A percentile compares a stretch with the other conserved stretches of the same genome.
These are phyloP conservation scores for Saccharomyces hybrid DNA, from an alignment of 1,139 yeast species.

Conservation along the genomic window DNA sequence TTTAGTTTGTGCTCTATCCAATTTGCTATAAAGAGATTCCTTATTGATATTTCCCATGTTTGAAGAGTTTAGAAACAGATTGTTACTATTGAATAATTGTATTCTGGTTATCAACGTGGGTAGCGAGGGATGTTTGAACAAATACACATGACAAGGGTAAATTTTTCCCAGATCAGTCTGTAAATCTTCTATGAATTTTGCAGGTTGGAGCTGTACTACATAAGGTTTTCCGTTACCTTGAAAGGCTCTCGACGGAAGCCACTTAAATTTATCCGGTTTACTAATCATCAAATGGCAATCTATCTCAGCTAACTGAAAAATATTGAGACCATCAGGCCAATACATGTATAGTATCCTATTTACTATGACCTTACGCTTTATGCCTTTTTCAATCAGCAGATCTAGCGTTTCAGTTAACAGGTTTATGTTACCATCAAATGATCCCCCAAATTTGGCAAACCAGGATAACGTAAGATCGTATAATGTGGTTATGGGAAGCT, in stretches of 20 bases:
- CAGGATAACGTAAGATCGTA: conserved; percentile 18
- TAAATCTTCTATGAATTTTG: conserved; percentile 40
- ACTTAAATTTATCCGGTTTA: conserved; percentile 42
- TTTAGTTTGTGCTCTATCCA: conserved; percentile 17
- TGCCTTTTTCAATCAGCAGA: conserved; percentile 7
- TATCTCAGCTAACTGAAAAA: conserved; percentile 63
- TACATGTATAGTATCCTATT: conserved; percentile 41
- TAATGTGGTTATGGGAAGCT: conserved; percentile 13
- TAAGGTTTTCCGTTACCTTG: conserved; percentile 35
- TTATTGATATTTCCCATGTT: conserved; percentile 1
- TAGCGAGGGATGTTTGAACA: conserved; percentile 58
- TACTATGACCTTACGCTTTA: conserved; percentile 12
- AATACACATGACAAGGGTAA: conserved; percentile 52
- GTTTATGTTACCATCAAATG: conserved; percentile 2
- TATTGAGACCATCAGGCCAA: conserved; percentile 58
- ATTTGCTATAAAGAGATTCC: conserved; percentile 16
- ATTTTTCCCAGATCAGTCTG: conserved; percentile 42
- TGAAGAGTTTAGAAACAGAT: conserved; percentile 5
- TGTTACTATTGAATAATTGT: conserved; percentile 53
- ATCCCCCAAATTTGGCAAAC: conserved; percentile 14
- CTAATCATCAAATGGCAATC: conserved; percentile 61
- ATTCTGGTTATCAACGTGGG: conserved; percentile 56
- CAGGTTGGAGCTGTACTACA: conserved; percentile 35
- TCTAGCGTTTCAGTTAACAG: conserved; percentile 4
- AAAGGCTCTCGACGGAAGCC: conserved; percentile 53